Evolutionary conservation across 208 protist species (phyloP).

Genomic region (Wallacemonas sp.): DNA sequence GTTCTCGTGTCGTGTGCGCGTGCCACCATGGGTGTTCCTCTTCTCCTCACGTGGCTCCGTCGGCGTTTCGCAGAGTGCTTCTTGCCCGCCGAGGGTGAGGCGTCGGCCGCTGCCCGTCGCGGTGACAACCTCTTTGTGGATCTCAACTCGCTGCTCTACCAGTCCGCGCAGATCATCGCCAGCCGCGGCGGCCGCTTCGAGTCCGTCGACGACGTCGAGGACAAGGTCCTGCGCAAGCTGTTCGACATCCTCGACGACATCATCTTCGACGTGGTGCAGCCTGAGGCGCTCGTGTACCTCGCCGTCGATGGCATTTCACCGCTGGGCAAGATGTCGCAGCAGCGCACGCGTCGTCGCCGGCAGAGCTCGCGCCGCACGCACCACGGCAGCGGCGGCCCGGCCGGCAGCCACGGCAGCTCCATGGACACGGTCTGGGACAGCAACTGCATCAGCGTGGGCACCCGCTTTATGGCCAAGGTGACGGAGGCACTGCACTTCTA

Average conservation of each 20-base stretch:
- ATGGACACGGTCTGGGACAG: conserved; percentile 72
- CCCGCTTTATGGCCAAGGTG: conserved; percentile 82
- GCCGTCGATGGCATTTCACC: conserved; percentile 97
- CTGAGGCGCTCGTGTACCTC: conserved; percentile 96
- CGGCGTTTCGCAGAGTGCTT: conserved; percentile 80
- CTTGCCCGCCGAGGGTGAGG: conserved; percentile 50
- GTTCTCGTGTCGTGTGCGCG: no score
- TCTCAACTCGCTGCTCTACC: conserved; percentile 86
- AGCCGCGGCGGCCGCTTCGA: conserved; percentile 35
- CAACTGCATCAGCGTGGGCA: conserved; percentile 86
- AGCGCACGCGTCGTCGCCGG: conserved; percentile 95
- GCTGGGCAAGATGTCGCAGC: conserved; percentile 99
- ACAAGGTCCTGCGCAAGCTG: conserved; percentile 65
- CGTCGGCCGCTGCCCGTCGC: conserved; percentile 7
- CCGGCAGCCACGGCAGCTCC: background rate
- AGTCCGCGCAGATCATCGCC: conserved; percentile 65
- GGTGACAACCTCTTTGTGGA: conserved; percentile 84
- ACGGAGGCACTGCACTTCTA: conserved; percentile 81
- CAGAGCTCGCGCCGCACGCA: conserved; percentile 37
- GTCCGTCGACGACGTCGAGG: conserved; percentile 59
- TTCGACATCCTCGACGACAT: conserved; percentile 85
- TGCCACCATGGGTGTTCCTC: conserved; percentile 79
- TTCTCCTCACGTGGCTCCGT: conserved; percentile 86
- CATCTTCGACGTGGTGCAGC: conserved; percentile 88
- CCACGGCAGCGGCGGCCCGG: background rate